Percentiles rank a stretch among this genome's conserved stretches.
These are phyloP conservation scores for Lachnellula arida DNA, from an alignment of 2,329 filamentous ascomycete species.

Conservation along the genomic window DNA sequence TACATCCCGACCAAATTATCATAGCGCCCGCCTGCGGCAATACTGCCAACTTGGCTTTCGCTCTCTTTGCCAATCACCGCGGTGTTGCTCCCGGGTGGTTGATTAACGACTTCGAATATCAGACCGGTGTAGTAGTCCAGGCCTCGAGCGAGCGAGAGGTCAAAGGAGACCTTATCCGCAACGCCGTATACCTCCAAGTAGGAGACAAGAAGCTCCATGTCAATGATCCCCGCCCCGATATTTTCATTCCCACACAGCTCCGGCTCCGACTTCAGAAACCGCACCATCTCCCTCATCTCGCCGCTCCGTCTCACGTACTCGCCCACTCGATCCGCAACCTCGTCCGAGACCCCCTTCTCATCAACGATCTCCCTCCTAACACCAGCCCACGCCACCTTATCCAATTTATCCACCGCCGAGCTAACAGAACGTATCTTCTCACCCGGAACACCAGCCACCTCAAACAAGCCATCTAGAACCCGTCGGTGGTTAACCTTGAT, in stretches of 20 bases:
- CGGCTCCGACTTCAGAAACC: slow-evolving; percentile 58
- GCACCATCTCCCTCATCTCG: slow-evolving; percentile 65
- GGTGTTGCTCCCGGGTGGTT: slow-evolving; percentile 38
- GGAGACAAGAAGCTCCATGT: slow-evolving; percentile 74
- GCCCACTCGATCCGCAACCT: slow-evolving; percentile 82
- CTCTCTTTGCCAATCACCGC: slow-evolving; percentile 25
- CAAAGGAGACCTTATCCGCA: slow-evolving; percentile 74
- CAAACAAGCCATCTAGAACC: slow-evolving; percentile 87
- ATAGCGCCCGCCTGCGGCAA: slow-evolving; percentile 86
- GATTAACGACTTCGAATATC: slow-evolving; percentile 75
- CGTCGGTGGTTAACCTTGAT: slow-evolving; percentile 96
- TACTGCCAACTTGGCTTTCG: slow-evolving; percentile 68
- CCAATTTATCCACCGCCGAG: slow-evolving; percentile 91
- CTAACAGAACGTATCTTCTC: slow-evolving; percentile 87
- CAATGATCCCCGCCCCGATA: slow-evolving; percentile 73
- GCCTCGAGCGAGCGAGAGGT: slow-evolving; percentile 83
- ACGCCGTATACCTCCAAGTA: slow-evolving; percentile 77
- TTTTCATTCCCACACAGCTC: slow-evolving; percentile 64
- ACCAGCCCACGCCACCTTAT: slow-evolving; percentile 86
- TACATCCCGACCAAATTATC: slow-evolving; percentile 92
- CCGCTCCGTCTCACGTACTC: slow-evolving; percentile 75
- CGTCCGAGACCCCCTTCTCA: slow-evolving; percentile 74
- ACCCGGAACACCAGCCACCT: slow-evolving; percentile 80
- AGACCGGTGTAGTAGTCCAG: slow-evolving; percentile 80
- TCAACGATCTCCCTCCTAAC: slow-evolving; percentile 91